Evolutionary conservation across 306 rosid genomes (phyloP), one percentile per base, ranked within the genome.

Genomic region (Oxytropis ochrocephala): DNA sequence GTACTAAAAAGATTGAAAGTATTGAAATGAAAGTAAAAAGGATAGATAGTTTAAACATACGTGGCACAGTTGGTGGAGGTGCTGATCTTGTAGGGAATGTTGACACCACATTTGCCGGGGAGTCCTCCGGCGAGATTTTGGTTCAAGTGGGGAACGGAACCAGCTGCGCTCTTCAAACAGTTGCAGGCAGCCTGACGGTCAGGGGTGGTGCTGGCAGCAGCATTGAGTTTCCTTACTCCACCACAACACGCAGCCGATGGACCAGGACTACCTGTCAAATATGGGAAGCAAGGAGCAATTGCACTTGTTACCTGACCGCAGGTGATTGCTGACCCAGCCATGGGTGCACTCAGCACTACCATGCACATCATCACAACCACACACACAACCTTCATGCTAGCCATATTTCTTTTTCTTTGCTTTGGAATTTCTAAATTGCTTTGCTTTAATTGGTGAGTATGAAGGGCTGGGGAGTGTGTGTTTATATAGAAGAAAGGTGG

Each of bases 171-270:
- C 11, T 78, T 78, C 41, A 78, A 0, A 68, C 77, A 78, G 0
- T 46, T 71, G 49, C 81, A 78, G 0, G 69, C 84, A 0, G 50
- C 11, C 65, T 64, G 83, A 38, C 87, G 79, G 48, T 81, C 88
- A 0, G 69, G 1, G 5, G 85, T 69, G 27, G 85, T 78, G 18
- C 3, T 18, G 3, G 89, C 83, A 1, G 27, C 17, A 3, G 16
- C 35, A n/a, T 36, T 10, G 12, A 83, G 67, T 1, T 1, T 1
- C 48, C 1, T 54, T 17, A 86, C 56, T 1, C 86, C 86, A 5
- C 0, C 0, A 53, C 90, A 85, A 67, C 91, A 88, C 0, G 0
- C 0, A 0, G 6, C 0, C 0, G 80, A 1, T 1, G 42, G 46
- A 0, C 0, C 0, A 3, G 85, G 84, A 2, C 80, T 82, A 0